phyloP scores from a whole-genome alignment of 1,284 basidiomycete species.

The Hemileia vastatrix region DNA sequence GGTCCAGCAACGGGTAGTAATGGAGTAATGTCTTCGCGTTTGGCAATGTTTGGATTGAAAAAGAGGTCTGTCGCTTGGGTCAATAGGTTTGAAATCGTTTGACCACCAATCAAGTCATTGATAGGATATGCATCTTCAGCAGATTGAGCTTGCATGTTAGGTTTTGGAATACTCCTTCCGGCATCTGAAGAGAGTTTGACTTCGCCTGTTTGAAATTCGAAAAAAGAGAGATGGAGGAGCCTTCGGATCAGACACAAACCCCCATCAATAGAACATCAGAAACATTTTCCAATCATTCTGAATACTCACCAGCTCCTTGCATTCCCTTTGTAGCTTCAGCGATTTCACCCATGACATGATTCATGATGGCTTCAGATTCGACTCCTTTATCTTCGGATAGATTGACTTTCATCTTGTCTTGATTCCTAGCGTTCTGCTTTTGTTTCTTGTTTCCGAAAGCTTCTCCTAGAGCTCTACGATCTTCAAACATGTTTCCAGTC shows the following conservation, averaged over 20 bases:
- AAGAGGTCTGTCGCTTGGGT: background rate
- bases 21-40: constrained; percentile 14
- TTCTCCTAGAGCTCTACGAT: constrained; percentile 38
- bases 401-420: constrained; percentile 43
- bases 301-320: background rate
- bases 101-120: constrained; percentile 29
- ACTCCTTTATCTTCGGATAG: constrained; percentile 34
- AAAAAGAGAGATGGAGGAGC: constrained; percentile 6
- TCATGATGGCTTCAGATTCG: constrained; percentile 26
- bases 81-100: constrained; percentile 28
- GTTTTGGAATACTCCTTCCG: constrained; percentile 34
- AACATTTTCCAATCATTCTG: background rate
- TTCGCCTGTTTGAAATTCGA: constrained; percentile 29
- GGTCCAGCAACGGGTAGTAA: constrained; percentile 19
- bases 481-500: constrained; percentile 5
- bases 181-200: constrained; percentile 30
- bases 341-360: constrained; percentile 36
- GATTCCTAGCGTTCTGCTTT: constrained; percentile 36
- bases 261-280: background rate
- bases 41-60: background rate
- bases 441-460: constrained; percentile 42
- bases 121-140: constrained; percentile 38
- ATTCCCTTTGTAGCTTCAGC: constrained; percentile 27
- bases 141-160: constrained; percentile 34
- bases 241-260: background rate